Evolutionary conservation across 2,329 filamentous ascomycete genomes (phyloP), one percentile per base, ranked within the genome.

Genomic region (Microsporum ferrugineum): DNA sequence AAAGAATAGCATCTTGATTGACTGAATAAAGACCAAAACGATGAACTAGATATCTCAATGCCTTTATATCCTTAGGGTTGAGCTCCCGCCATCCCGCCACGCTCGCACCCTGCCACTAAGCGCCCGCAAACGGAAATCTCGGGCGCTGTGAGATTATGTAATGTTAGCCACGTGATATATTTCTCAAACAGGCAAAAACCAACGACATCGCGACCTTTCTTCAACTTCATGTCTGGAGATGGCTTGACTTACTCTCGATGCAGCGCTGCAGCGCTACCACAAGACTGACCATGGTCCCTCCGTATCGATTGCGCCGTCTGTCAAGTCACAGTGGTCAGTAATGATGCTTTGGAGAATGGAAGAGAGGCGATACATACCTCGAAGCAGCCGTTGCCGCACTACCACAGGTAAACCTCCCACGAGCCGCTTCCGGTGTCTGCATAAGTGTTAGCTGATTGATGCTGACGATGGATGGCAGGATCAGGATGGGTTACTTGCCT

Each of bases 131-230:
- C 27, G 31, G 27, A 34, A 34, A 53, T 33, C 23, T n/a, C 49
- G 49, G 31, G 27, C 29, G 49, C 49, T 59, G 39, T n/a, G 43
- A 55, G 43, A 58, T 60, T 58, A 60, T 55, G 59, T 58, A 58
- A 57, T 33, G 14, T 53, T n/a, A 31, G 49, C 27, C 49, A 53
- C 49, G 49, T 53, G 49, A 33, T 34, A 14, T 6, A 34, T 7
- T n/a, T n/a, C 49, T 53, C 29, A 31, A 53, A 53, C 10, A 53
- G 49, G 49, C 27, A 53, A 53, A 53, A 31, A 53, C 17, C 39
- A 12, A 47, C 43, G 17, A 47, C 43, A 47, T 47, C 43, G 5
- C 34, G 34, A 36, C 34, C 1, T 36, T 36, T 36, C 17, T 36
- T 23, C 43, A 53, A 33, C 49, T 53, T 53, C 49, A 53, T 53